Conservation (phyloP, 768 basidiomycete species). For the Suillus bovinus region DNA sequence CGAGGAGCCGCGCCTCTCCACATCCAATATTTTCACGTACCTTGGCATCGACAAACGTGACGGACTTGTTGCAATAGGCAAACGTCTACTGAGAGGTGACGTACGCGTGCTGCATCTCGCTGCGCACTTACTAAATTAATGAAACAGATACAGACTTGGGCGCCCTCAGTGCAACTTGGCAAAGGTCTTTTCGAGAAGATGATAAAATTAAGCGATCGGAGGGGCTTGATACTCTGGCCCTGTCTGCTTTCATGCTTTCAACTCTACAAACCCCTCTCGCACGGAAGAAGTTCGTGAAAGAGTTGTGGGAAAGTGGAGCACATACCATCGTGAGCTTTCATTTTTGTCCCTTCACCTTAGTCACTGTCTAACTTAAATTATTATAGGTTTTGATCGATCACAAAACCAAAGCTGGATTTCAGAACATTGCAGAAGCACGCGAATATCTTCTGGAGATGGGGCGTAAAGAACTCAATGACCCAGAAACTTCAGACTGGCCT, state of each 20-base stretch:
- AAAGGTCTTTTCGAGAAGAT: constrained; percentile 54
- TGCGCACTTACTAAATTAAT: constrained; percentile 14
- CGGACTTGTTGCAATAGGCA: constrained; percentile 67
- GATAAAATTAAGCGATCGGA: constrained; percentile 41
- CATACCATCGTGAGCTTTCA: constrained; percentile 64
- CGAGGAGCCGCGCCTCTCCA: constrained; percentile 40
- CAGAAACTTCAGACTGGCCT: constrained; percentile 35
- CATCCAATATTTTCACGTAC: constrained; percentile 61
- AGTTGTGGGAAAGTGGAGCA: constrained; percentile 93
- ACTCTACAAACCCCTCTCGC: constrained; percentile 61
- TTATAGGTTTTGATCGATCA: constrained; percentile 84
- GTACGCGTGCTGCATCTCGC: constrained; percentile 17
- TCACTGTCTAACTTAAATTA: constrained; percentile 4
- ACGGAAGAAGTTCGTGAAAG: constrained; percentile 67
- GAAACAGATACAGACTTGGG: constrained; percentile 51
- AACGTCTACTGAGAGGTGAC: constrained; percentile 58
- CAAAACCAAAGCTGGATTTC: constrained; percentile 72
- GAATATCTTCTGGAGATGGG: constrained; percentile 69
- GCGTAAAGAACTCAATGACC: constrained; percentile 53
- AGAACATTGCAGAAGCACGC: constrained; percentile 74
- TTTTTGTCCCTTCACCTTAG: constrained; percentile 1
- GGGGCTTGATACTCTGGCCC: constrained; percentile 58
- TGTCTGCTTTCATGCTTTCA: constrained; percentile 88
- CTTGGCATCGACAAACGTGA: constrained; percentile 77
- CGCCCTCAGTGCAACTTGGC: constrained; percentile 49